Evolutionary conservation across 2,329 filamentous ascomycete genomes (phyloP), one percentile per base, ranked within the genome.

Genomic region (Pseudogymnoascus sp.): DNA sequence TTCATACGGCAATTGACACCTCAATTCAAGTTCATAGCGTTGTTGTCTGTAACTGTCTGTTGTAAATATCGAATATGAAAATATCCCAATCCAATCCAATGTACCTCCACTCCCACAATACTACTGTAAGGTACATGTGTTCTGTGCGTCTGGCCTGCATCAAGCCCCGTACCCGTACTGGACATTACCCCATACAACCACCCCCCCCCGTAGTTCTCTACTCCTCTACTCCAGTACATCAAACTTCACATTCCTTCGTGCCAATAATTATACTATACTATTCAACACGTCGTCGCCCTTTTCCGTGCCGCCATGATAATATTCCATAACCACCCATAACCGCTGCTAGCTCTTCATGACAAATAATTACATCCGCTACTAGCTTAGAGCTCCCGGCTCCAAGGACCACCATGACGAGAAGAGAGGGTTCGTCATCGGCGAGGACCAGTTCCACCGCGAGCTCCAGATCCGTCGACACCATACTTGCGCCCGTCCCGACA

Each of bases 391-490:
- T 60, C 18, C 54, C 31, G 31, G 29, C 54, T 60, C 29, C 29
- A 36, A 36, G 16, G 54, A 18, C 54, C 54, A 37, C 36, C 54
- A 60, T 60, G 54, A 60, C 29, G 54, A 60, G 36, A 21, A 60
- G 54, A 34, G 36, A 60, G 10, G 29, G 29, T 60, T 60, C 54
- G 54, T 60, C 54, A 60, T 60, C 54, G 54, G 54, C 29, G 29
- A 60, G 54, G 54, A 36, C 54, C 81, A 86, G 82, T 78, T 86
- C 86, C 68, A 78, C 81, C 68, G 84, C 84, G 77, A 86, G 83
- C 80, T 83, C 83, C 68, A 85, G 83, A 70, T 89, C 87, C 66
- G 82, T 81, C 72, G 82, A 85, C 71, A 91, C 88, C 40, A 77
- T 86, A 75, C 80, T 80, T 63, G 75, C 76, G 65, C 76, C 75